These are phyloP conservation scores for Sergeia podlipaevii DNA, from an alignment of 208 protist genomes.

Conservation along the genomic window DNA sequence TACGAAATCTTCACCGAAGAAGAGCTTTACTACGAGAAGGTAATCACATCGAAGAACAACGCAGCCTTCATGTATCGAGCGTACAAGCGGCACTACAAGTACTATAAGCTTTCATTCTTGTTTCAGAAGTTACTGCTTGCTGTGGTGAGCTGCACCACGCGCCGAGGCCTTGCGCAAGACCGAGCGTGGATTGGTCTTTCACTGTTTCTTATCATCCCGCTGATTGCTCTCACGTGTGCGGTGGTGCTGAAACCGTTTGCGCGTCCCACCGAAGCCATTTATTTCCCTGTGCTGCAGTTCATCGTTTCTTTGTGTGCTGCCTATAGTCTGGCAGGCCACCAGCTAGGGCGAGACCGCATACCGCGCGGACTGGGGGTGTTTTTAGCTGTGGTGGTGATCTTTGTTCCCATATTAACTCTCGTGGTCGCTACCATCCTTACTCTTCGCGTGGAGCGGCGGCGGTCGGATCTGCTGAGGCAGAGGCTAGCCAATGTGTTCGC, in stretches of 20 bases:
- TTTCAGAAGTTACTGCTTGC: conserved; percentile 59
- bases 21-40: conserved; percentile 68
- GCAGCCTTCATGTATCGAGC: conserved; percentile 52
- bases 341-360: conserved; percentile 10
- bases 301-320: conserved; percentile 35
- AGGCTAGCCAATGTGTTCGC: conserved; percentile 29
- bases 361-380: conserved; percentile 24
- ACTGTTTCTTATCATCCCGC: conserved; percentile 38
- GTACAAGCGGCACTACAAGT: conserved; percentile 50
- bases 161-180: conserved; percentile 6
- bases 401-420: conserved; percentile 39
- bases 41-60: conserved; percentile 46
- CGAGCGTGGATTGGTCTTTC: conserved; percentile 35
- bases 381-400: conserved; percentile 31
- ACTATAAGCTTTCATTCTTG: conserved; percentile 57
- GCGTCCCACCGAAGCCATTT: conserved; percentile 44
- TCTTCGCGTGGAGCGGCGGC: conserved; percentile 43
- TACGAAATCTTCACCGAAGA: conserved; percentile 45
- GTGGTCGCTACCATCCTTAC: conserved; percentile 39
- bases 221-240: conserved; percentile 28
- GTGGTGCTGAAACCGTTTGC: conserved; percentile 38
- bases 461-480: conserved; percentile 34
- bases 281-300: conserved; percentile 36
- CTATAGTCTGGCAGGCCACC: conserved; percentile 23
- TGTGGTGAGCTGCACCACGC: conserved; percentile 33